Conservation (phyloP, 176 grass and related monocot species). For the Oropetium thomaeum region DNA sequence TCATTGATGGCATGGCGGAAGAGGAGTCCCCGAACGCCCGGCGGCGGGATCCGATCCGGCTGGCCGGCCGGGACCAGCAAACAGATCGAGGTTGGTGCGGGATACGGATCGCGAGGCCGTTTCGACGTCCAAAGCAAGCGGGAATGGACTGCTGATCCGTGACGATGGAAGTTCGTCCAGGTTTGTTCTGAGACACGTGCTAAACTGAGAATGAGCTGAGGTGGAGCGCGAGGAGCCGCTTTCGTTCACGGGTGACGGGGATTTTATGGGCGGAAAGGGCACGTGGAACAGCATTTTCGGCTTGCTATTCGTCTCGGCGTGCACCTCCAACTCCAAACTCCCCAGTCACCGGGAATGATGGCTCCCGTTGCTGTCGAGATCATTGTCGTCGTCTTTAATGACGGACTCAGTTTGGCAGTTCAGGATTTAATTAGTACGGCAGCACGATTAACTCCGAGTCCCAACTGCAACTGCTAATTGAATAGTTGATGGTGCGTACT, state of each 20-base stretch:
- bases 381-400: background rate
- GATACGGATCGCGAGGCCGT: background rate
- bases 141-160: background rate
- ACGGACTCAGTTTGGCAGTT: background rate
- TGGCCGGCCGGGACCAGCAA: background rate
- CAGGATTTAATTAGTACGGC: slow-evolving; percentile 22
- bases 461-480: too few relatives aligned
- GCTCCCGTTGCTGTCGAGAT: slow-evolving; percentile 27
- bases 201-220: background rate
- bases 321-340: background rate
- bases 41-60: slow-evolving; percentile 8
- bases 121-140: background rate
- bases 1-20: background rate
- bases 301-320: background rate
- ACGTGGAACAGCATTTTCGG: slow-evolving; percentile 26
- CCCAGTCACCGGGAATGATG: background rate
- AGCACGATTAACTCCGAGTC: background rate
- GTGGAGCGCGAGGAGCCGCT: background rate
- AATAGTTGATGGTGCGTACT: background rate
- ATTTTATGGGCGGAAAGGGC: slow-evolving; percentile 7
- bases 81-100: background rate
- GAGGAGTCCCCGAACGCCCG: background rate
- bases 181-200: slow-evolving; percentile 5
- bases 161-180: background rate
- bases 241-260: background rate